Percentiles rank a stretch among this genome's conserved stretches.
phyloP scores from a whole-genome alignment of 2,329 filamentous ascomycete species.

The Xylaria sp. region DNA sequence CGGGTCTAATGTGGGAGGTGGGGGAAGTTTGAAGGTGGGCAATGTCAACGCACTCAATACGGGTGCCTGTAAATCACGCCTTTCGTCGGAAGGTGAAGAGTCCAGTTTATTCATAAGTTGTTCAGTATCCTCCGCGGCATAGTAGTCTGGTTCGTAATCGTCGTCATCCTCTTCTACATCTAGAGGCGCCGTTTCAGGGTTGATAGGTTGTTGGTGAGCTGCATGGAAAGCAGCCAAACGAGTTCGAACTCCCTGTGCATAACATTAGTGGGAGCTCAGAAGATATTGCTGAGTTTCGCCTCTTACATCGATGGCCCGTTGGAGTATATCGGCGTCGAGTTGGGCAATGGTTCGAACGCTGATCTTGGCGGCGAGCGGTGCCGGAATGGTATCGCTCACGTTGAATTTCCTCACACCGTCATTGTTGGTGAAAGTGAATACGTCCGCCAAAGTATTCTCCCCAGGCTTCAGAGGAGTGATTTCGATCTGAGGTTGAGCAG shows the following conservation, averaged over 20 bases:
- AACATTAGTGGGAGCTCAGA: conserved; percentile 26
- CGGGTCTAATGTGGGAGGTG: conserved; percentile 77
- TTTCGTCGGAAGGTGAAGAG: conserved; percentile 69
- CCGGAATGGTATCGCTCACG: conserved; percentile 77
- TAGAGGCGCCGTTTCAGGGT: conserved; percentile 69
- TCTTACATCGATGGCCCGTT: conserved; percentile 78
- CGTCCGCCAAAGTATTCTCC: conserved; percentile 80
- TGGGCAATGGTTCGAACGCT: conserved; percentile 80
- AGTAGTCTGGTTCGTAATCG: conserved; percentile 91
- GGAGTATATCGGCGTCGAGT: conserved; percentile 75
- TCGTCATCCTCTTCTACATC: conserved; percentile 84
- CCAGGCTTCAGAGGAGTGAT: conserved; percentile 80
- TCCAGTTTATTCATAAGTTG: conserved; percentile 83
- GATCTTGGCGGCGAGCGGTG: conserved; percentile 81
- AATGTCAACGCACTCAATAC: conserved; percentile 69
- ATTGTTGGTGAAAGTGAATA: conserved; percentile 87
- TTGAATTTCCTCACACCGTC: conserved; percentile 81
- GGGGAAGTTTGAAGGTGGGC: conserved; percentile 81
- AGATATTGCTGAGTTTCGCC: not conserved
- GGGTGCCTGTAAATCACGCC: conserved; percentile 56
- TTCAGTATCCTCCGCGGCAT: conserved; percentile 79
- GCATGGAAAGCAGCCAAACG: conserved; percentile 59
- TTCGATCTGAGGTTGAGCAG: conserved; percentile 57
- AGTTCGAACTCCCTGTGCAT: conserved; percentile 60
- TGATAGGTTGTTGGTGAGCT: conserved; percentile 60